Conservation (phyloP, 164 flowering plant species). For the Amborella trichopoda region DNA sequence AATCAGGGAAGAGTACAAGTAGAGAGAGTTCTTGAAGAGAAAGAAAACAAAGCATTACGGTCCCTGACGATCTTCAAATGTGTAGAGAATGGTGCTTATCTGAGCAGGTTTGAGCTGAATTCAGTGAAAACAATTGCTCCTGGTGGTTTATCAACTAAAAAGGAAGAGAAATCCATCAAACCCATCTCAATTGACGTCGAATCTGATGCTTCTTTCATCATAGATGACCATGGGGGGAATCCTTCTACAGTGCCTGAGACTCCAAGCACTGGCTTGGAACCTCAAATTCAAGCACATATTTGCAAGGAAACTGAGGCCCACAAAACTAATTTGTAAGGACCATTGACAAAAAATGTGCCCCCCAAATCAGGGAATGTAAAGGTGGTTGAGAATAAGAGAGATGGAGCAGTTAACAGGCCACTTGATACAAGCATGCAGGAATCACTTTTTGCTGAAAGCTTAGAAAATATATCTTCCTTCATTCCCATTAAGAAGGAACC, state of each 20-base stretch:
- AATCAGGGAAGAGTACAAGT: constrained; percentile 58
- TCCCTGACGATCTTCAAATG: constrained; percentile 34
- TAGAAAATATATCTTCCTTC: too few species aligned
- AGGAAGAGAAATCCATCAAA: constrained; percentile 7
- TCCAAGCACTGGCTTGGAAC: constrained; percentile 7
- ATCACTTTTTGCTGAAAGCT: too few species aligned
- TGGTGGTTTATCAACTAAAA: constrained; percentile 5
- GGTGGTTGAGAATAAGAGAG: too few species aligned
- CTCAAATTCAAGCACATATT: constrained; percentile 1
- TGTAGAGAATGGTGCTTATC: too few species aligned
- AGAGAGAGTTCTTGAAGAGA: constrained; percentile 52
- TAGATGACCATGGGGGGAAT: constrained; percentile 15
- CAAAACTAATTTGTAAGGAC: constrained; percentile 7
- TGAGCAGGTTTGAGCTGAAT: constrained; percentile 2
- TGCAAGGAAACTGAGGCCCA: constrained; percentile 2
- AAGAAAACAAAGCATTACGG: constrained; percentile 63
- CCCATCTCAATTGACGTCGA: constrained; percentile 11
- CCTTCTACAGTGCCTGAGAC: background rate
- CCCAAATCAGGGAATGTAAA: too few species aligned
- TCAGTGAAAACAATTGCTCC: too few species aligned
- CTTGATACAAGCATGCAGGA: too few species aligned
- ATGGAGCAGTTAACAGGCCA: too few species aligned
- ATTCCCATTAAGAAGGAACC: constrained; percentile 1
- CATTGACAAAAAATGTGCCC: too few species aligned
- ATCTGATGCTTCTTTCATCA: constrained; percentile 7